Evolutionary conservation across 2,329 filamentous ascomycete species (phyloP), one percentile per base, ranked within the genome.

Genomic region (Escovopsis sp.): DNA sequence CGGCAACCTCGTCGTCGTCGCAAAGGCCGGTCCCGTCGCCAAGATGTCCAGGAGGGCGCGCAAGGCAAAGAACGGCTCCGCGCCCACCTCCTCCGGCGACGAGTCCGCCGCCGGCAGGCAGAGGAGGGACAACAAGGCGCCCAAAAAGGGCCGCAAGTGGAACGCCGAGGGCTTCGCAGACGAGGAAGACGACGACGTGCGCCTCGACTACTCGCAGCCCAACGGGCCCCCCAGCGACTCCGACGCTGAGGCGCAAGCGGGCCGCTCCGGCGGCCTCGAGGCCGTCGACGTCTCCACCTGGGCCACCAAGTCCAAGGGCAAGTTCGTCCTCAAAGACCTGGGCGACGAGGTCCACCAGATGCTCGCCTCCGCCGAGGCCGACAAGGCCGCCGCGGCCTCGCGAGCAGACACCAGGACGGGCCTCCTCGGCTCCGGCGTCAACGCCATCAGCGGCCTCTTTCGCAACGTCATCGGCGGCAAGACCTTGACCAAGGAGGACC

Each of bases 391-490:
- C 2, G 58, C 62, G 2, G 50, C 63, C n/a, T 71, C 73, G 39
- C 39, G 36, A 6, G 54, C 67, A 2, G 69, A 70, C 41, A 50
- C 64, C 10, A 66, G 72, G 15, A 66, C 69, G 12, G 82, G 85
- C 1, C 65, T 95, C 12, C 75, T 95, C 11, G 83, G 82, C 26
- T 80, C 85, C 4, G 78, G 87, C 43, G 70, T 94, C 44, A 86
- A 77, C 57, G 84, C 85, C 12, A 83, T 96, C 48, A 80, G 85
- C 42, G 85, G 86, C 15, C 75, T 96, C 44, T 94, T 98, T 68
- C 79, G 86, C 50, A 96, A 95, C 57, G 82, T 98, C 34, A 82
- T 98, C 1, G 91, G 91, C 43, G 91, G 93, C 49, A 95, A 95
- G 68, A 85, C 82, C 1, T 66, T 98, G 55, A 93, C 86, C 1